Evolutionary conservation across 305 asterid genomes (phyloP), one percentile per base, ranked within the genome.

Genomic region (Fraxinus xanthoxyloides): DNA sequence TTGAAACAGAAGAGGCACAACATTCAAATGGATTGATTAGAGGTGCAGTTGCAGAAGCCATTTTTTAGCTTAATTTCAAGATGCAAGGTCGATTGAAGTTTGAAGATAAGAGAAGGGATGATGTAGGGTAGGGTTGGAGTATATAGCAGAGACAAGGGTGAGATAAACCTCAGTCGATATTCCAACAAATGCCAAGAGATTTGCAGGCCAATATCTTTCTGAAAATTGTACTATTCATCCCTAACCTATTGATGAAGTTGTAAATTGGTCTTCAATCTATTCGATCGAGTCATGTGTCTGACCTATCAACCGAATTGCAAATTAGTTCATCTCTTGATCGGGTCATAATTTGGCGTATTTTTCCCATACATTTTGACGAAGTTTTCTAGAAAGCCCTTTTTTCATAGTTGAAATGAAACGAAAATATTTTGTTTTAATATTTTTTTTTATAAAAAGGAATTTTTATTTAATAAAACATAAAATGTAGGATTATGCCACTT

Each of bases 21-120:
- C 90, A 87, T 63, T 89, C 84, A 3, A 89, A 77, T 75, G 85
- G 36, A 76, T 85, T 80, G 51, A 88, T 86, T 46, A 88, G 87
- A 76, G 84, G 85, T 5, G 84, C 40, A 2, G 89, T 86, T 80
- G 91, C 87, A 76, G 86, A 86, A 82, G 87, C 59, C 92, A 89
- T 87, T 40, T 36, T 35, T 72, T 2, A 77, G 43, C 2, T 13
- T 80, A n/a, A 7, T 69, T 61, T 65, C 34, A 63, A 63, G 31
- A 24, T 1, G 0, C 17, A 3, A 24, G 72, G 72, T 3, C 0
- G 69, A 59, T 63, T 63, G 72, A 24, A 21, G 72, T 24, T 24
- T 9, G 72, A 23, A 56, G 67, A 56, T 56, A 56, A 56, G 28
- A 56, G 32, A 86, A 30, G 74, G 40, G 72, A 24, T 63, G 34